Conservation (phyloP, 352 stramenopile genomes). For the Globisporangium canariense region DNA sequence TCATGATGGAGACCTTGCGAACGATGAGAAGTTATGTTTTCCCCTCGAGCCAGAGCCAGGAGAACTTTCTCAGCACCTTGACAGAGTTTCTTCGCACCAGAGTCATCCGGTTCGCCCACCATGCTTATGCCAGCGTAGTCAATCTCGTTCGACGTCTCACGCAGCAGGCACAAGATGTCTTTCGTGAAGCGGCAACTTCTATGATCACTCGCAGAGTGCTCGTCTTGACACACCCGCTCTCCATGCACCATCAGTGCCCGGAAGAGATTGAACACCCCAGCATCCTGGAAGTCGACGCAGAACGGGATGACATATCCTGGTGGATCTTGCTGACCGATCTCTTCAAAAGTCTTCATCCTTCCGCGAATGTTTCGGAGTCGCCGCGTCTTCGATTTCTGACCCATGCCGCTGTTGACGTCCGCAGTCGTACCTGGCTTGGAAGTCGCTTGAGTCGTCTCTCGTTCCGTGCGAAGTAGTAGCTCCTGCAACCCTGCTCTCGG, state of each 20-base stretch:
- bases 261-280: conserved; percentile 36
- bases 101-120: conserved; percentile 17
- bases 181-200: conserved; percentile 17
- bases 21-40: conserved; percentile 2
- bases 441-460: conserved; percentile 19
- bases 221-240: neutral
- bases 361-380: conserved; percentile 60
- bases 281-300: conserved; percentile 52
- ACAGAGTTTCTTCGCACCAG: conserved; percentile 23
- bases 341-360: conserved; percentile 37
- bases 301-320: conserved; percentile 62
- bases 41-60: conserved; percentile 9
- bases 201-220: neutral
- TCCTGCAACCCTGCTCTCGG: conserved; percentile 42
- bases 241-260: conserved; percentile 23
- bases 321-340: conserved; percentile 31
- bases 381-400: conserved; percentile 40
- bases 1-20: neutral
- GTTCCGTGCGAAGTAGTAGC: conserved; percentile 38
- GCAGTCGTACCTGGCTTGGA: conserved; percentile 8
- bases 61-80: conserved; percentile 24
- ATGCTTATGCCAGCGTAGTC: conserved; percentile 35
- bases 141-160: conserved; percentile 32
- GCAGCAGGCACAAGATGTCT: conserved; percentile 33
- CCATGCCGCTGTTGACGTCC: conserved; percentile 2